Base-by-base conservation (phyloP, 352 stramenopile genomes). In the Pythium grandisporangium region DNA sequence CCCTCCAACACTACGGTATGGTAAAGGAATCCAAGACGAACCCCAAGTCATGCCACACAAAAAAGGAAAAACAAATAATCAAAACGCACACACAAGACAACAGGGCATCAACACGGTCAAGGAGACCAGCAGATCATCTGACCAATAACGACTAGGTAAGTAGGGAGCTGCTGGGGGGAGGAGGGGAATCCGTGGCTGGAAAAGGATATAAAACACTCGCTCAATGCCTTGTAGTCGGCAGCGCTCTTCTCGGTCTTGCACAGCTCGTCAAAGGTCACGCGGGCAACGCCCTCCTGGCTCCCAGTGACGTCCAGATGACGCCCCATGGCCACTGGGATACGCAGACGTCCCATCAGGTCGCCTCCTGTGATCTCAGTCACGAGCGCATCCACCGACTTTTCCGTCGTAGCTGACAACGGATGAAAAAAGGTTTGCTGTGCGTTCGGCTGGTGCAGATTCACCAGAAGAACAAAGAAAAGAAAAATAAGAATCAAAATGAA, bases 211-310 rank as follows among this genome's bases (percentile, higher is more conserved):
- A 98, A 99, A 29, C 80, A 64, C 38, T 93, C 68, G 6, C 78
- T 77, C 34, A 99, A 68, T 3, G 89, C 84, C 46, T 95, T 93
- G 76, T 97, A 99, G 61, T 99, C 96, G 2, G 86, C 82, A 1
- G 89, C 84, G n/a, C 92, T 92, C 11, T 96, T 83, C 40, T 98
- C 90, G 10, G 66, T 84, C 25, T 91, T 82, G 59, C 96, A 99
- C 30, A 99, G 67, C 46, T 97, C 76, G 25, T 84, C 53, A 57
- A 99, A 99, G 1, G 79, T 86, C 44, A 96, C 54, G 3, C 60
- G 53, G 36, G 69, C 85, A 2, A 91, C 60, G 8, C 72, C 66
- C 20, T 61, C 63, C 1, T 52, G 37, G 0, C 57, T 54, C 2
- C 71, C 72, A 8, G 43, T 40, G 6, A 94, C 55, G 6, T 75